Evolutionary conservation across 2,329 filamentous ascomycete species (phyloP).

Genomic region (Beauveria bassiana): DNA sequence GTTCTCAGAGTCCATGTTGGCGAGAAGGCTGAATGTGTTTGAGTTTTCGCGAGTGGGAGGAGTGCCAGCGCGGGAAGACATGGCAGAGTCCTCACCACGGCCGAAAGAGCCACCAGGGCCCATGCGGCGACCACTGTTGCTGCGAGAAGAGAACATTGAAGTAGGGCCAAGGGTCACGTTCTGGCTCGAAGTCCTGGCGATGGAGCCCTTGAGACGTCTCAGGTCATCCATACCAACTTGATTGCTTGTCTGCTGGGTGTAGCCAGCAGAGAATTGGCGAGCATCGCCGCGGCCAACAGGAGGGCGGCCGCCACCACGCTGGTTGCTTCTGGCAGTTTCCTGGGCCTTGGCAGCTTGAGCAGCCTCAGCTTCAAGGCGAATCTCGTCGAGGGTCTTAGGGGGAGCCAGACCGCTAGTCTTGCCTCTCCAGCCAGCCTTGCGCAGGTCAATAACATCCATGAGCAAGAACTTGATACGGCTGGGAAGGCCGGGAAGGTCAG

Average conservation of each 20-base stretch:
- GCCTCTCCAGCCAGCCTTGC: constrained; percentile 68
- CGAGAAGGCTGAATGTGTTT: constrained; percentile 76
- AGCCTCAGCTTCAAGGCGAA: constrained; percentile 75
- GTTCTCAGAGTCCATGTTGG: constrained; percentile 54
- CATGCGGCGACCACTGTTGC: constrained; percentile 79
- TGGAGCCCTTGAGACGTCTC: constrained; percentile 64
- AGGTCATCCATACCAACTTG: constrained; percentile 89
- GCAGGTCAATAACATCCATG: constrained; percentile 84
- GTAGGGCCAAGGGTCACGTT: constrained; percentile 68
- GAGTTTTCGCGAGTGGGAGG: constrained; percentile 58
- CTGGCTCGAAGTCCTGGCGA: constrained; percentile 53
- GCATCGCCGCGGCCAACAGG: constrained; percentile 77
- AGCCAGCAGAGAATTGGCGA: constrained; percentile 70
- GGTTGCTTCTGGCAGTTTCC: constrained; percentile 55
- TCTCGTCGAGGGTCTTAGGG: constrained; percentile 91
- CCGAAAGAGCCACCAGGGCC: constrained; percentile 66
- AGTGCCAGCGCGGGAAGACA: constrained; percentile 83
- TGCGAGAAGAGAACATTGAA: constrained; percentile 81
- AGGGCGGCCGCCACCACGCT: constrained; percentile 61
- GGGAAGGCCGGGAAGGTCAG: constrained; percentile 69
- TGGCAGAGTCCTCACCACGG: constrained; percentile 76
- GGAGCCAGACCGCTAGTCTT: constrained; percentile 82
- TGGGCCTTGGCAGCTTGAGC: constrained; percentile 72
- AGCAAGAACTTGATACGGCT: constrained; percentile 96
- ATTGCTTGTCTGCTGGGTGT: constrained; percentile 69